Conservation (phyloP, 768 basidiomycete genomes). For the Guyanaporus albipodus region DNA sequence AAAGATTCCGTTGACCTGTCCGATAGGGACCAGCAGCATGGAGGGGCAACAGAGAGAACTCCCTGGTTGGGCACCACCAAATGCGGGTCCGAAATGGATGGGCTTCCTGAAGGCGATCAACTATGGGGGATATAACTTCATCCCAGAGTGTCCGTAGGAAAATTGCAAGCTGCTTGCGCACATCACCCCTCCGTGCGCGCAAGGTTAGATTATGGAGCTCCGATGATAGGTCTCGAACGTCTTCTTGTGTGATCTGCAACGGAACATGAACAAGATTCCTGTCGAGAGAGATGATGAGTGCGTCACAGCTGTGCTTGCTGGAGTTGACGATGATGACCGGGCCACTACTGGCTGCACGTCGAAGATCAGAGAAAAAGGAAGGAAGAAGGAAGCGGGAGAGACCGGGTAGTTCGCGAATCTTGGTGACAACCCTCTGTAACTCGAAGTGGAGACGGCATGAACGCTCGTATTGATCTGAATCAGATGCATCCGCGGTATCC, state of each 20-base stretch:
- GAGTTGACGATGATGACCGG: slow-evolving; percentile 3
- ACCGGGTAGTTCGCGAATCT: not conserved
- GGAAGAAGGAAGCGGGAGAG: slow-evolving; percentile 15
- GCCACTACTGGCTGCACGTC: not conserved
- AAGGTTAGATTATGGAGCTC: not conserved
- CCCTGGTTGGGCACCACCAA: slow-evolving; percentile 13
- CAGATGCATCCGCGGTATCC: not conserved
- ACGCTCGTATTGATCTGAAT: not conserved
- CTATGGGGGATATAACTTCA: slow-evolving; percentile 9
- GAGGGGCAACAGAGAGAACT: slow-evolving; percentile 12
- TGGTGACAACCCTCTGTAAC: not conserved
- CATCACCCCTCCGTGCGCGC: not conserved
- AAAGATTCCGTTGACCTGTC: slow-evolving; percentile 3
- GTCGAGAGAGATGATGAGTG: slow-evolving; percentile 1
- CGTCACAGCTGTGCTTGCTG: slow-evolving; percentile 1
- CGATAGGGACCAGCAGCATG: slow-evolving; percentile 17
- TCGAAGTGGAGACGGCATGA: not conserved
- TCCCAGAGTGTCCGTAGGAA: slow-evolving; percentile 17
- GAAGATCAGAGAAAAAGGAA: slow-evolving; percentile 4
- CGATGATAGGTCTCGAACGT: not conserved
- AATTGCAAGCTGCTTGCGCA: not conserved
- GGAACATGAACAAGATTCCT: not conserved
- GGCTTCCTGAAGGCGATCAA: not conserved
- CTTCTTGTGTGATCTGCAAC: not conserved
- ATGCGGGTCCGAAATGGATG: not conserved